Evolutionary conservation across 192 early-diverging fungal species (phyloP).

Genomic region (Endogone sp.): DNA sequence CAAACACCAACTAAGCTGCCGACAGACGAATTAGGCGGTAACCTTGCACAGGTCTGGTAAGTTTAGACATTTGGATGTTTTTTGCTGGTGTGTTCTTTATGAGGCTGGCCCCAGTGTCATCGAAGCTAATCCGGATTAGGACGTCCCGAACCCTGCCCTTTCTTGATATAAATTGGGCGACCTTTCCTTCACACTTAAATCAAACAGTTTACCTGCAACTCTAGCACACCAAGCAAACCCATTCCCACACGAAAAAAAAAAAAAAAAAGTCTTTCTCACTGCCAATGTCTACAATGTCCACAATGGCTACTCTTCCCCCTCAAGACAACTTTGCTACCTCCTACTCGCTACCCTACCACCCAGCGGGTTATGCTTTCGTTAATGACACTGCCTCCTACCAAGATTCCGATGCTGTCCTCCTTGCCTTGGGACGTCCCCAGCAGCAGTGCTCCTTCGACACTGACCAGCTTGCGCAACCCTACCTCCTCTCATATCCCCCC

Average conservation of each 20-base stretch:
- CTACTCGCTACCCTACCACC: background rate
- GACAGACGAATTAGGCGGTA: no score
- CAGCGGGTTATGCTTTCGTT: background rate
- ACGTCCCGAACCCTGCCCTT: no score
- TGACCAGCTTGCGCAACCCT: background rate
- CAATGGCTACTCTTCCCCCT: background rate
- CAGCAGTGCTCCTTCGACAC: background rate
- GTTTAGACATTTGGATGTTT: no score
- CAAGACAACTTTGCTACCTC: background rate
- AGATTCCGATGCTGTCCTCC: background rate
- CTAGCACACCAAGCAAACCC: background rate
- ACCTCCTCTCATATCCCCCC: background rate
- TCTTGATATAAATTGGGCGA: no score
- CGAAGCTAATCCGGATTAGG: no score
- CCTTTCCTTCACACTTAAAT: no score
- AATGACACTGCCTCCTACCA: background rate
- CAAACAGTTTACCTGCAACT: no score
- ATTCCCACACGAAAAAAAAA: background rate
- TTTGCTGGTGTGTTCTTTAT: no score
- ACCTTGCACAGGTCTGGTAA: no score
- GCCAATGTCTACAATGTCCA: background rate
- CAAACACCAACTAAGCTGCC: no score
- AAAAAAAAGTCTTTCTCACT: background rate
- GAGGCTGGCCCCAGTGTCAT: no score
- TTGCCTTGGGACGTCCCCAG: background rate